These are phyloP conservation scores for Mrakia gelida DNA, from an alignment of 768 basidiomycete genomes.

Conservation along the genomic window DNA sequence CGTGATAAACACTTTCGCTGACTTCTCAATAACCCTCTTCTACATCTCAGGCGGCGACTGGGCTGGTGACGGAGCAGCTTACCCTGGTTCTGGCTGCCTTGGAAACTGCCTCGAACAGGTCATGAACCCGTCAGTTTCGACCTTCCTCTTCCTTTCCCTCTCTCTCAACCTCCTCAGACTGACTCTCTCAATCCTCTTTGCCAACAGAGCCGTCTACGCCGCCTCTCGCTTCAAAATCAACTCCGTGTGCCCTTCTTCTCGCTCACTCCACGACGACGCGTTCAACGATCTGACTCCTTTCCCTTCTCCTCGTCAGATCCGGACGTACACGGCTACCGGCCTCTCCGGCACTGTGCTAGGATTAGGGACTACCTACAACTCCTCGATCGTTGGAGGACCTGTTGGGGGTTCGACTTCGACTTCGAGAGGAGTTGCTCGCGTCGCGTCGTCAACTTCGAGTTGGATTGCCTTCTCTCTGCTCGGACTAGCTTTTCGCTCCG, in stretches of 20 bases:
- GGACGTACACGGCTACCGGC: constrained; percentile 7
- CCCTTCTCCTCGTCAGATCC: background rate
- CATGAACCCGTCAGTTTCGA: constrained; percentile 6
- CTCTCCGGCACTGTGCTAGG: background rate
- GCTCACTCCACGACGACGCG: background rate
- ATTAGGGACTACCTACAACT: constrained; percentile 12
- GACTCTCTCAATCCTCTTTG: background rate
- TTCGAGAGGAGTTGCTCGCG: too few species aligned
- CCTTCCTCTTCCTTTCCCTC: background rate
- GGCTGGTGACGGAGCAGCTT: constrained; percentile 3
- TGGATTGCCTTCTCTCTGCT: too few species aligned
- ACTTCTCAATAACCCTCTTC: too few species aligned
- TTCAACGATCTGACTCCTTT: background rate
- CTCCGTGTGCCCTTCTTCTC: background rate
- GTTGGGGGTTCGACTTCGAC: background rate
- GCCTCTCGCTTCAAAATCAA: constrained; percentile 11
- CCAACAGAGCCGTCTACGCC: background rate
- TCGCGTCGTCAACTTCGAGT: too few species aligned
- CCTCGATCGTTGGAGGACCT: background rate
- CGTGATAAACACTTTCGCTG: background rate
- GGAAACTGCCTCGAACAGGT: background rate
- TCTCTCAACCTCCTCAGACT: background rate
- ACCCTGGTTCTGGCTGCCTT: background rate
- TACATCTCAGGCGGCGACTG: constrained; percentile 11
- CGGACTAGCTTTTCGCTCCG: too few species aligned